Evolutionary conservation across 140 eudicot genomes (phyloP), one percentile per base, ranked within the genome.

Genomic region (Flaveria floridana): DNA sequence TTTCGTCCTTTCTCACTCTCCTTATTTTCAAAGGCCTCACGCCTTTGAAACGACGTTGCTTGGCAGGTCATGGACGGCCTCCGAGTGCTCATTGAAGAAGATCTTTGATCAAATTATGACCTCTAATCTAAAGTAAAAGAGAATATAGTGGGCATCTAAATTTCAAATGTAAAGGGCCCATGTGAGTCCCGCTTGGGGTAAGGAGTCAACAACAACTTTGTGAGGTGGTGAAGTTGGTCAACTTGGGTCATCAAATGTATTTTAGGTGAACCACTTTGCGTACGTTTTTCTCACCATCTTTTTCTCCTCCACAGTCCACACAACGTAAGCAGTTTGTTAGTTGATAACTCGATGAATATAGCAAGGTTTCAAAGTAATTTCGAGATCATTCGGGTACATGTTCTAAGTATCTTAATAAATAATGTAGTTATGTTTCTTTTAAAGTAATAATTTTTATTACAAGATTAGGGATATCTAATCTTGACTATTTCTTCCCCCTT

Each of bases 241-340:
- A 69, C 28, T 37, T 61, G 63, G 76, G 72, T 80, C 84, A 80
- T 75, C 80, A 75, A 52, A 68, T 50, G 73, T 30, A 48, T 64
- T 75, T 80, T 80, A 80, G 84, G 84, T 80, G 77, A 80, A 80
- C 84, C 84, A 80, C 84, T 80, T 41, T 77, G 59, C 55, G 66
- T 80, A 23, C 23, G 55, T 21, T 59, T 74, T 80, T 41, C 80
- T 68, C 72, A 59, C 62, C 7, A n/a, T 62, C 68, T 48, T 68
- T 79, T 63, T 71, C 23, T 21, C 51, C 51, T 51, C 68, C 47
- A n/a, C n/a, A n/a, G n/a, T 59, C 70, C 1, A 51, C 44, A 44
- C 76, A 39, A 71, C 66, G 55, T 75, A 59, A 48, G 72, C 71
- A 42, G 18, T 66, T 66, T 66, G 41, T 34, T 34, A 6, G 41